These are phyloP conservation scores for Lepiota venenata DNA, from an alignment of 768 basidiomycete genomes.

Conservation along the genomic window DNA sequence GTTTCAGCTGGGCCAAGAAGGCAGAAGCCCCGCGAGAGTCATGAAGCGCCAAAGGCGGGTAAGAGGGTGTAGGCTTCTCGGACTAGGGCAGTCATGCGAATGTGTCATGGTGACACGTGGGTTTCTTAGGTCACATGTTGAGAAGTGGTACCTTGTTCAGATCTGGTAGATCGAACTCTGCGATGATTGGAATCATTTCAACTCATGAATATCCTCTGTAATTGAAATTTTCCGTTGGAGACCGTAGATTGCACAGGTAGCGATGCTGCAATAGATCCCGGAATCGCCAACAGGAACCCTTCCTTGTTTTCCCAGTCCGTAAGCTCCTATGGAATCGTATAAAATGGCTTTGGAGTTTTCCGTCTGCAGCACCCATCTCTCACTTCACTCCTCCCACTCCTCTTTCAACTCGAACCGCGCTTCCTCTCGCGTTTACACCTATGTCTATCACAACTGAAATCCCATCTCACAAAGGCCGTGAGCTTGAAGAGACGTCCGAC, in stretches of 20 bases:
- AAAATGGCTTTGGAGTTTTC: neutral
- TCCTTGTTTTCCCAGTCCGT: neutral
- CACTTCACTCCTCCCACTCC: neutral
- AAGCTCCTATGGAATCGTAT: neutral
- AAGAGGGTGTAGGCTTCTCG: no score
- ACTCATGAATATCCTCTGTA: no score
- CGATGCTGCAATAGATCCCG: no score
- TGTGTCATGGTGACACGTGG: constrained; percentile 7
- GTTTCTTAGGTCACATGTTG: neutral
- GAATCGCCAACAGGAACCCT: no score
- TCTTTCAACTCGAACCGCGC: neutral
- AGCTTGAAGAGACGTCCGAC: constrained; percentile 44
- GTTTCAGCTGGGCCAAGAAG: no score
- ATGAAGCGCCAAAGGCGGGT: no score
- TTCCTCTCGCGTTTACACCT: neutral
- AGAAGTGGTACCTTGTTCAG: neutral
- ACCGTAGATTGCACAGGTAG: no score
- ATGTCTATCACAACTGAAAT: constrained; percentile 23
- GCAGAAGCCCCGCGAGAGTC: no score
- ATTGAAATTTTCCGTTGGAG: no score
- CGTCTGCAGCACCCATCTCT: neutral
- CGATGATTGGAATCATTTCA: no score
- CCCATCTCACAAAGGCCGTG: constrained; percentile 21
- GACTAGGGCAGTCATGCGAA: neutral
- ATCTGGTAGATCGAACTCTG: neutral